Evolutionary conservation across 2,329 filamentous ascomycete genomes (phyloP), one percentile per base, ranked within the genome.

Genomic region (Aspergillus carbonarius): DNA sequence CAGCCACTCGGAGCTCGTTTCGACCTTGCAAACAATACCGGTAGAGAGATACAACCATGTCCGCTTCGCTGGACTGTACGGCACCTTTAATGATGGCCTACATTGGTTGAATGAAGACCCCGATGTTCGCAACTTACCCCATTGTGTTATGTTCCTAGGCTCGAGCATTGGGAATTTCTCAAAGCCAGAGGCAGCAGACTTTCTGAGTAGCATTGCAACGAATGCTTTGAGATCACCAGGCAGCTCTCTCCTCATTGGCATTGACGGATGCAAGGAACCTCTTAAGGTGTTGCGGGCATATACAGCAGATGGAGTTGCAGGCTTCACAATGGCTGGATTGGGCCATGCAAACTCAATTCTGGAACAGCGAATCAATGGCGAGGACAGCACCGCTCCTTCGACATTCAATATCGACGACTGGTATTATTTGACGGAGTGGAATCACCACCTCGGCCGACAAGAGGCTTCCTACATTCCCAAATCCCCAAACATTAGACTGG

Each of bases 401-500:
- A 15, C 34, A 13, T 54, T 54, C 25, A 17, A 54, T 1, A 12
- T 17, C 5, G 27, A 47, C 5, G 52, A 61, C 4, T 61, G 59
- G 59, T 35, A 59, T 18, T 61, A 53, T 37, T 47, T 53, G 5
- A 61, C 52, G 7, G 57, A 56, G 32, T 61, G 57, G 56, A 61
- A 61, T 37, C 49, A 49, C 8, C 20, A 25, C 2, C 48, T 61
- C 1, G 59, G 59, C 20, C 40, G 59, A 6, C 59, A 61, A 2
- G 59, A 61, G 34, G 59, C 57, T 13, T 48, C 46, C 7, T 48
- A 56, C 15, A 59, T 59, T 18, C 42, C 59, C 1, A 32, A 35
- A 30, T 25, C 8, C 5, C 13, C 25, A n/a, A 48, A 61, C 17
- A 27, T 61, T 5, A 42, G 12, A 18, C 39, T 61, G 27, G 59